Evolutionary conservation across 2,329 filamentous ascomycete genomes (phyloP).

Genomic region (Diaporthe amygdali): DNA sequence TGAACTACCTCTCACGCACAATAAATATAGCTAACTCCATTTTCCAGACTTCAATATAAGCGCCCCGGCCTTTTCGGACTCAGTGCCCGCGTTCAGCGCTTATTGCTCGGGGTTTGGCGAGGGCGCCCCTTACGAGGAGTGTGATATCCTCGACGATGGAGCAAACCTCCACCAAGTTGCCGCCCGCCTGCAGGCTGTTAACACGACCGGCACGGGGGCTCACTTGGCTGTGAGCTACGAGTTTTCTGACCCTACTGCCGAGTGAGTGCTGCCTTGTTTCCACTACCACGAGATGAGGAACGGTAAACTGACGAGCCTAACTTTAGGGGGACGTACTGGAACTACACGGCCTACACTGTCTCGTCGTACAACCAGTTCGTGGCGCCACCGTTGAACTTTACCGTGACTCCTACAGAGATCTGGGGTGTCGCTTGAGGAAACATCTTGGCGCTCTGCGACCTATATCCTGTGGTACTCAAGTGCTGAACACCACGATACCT

Average conservation of each 20-base stretch:
- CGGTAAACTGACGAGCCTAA: background rate
- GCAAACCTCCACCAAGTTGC: slow-evolving; percentile 1
- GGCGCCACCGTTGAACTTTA: background rate
- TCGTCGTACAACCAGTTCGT: slow-evolving; percentile 3
- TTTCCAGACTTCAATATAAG: slow-evolving; percentile 17
- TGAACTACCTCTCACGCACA: background rate
- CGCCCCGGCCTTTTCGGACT: slow-evolving; percentile 7
- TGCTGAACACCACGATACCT: slow-evolving; percentile 2
- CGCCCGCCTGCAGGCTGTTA: slow-evolving; percentile 17
- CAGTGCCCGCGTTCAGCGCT: background rate
- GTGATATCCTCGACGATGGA: slow-evolving; percentile 3
- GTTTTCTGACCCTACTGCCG: slow-evolving; percentile 4
- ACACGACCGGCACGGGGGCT: slow-evolving; percentile 13
- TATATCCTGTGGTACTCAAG: background rate
- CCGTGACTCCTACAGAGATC: slow-evolving; percentile 6
- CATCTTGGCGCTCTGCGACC: background rate
- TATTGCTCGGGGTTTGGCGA: slow-evolving; percentile 17
- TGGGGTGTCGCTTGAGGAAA: slow-evolving; percentile 18
- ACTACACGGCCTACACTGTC: slow-evolving; percentile 15
- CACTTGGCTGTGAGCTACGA: slow-evolving; percentile 23
- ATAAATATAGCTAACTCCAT: background rate
- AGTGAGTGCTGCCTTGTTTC: background rate
- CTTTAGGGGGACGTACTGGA: slow-evolving; percentile 16
- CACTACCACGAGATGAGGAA: background rate
- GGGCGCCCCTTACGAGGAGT: slow-evolving; percentile 2